Evolutionary conservation across 176 grass and related monocot genomes (phyloP).

Genomic region (Eleusine indica): DNA sequence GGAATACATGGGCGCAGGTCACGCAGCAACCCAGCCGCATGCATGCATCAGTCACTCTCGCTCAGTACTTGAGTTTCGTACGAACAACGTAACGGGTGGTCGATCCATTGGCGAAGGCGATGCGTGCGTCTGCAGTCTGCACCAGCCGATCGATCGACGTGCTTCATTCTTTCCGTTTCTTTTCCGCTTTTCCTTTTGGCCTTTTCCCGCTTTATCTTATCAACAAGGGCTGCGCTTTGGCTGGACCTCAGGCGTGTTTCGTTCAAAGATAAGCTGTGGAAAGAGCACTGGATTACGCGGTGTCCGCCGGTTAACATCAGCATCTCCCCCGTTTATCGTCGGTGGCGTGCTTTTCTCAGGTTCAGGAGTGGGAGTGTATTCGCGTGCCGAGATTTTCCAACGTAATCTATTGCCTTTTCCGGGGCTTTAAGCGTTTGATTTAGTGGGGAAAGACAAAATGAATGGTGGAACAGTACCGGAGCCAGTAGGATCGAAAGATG

Average conservation of each 20-base stretch:
- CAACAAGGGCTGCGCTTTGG: too few relatives aligned
- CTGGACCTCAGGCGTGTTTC: neutral
- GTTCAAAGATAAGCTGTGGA: neutral
- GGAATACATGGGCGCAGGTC: too few relatives aligned
- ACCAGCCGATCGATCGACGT: too few relatives aligned
- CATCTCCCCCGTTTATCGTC: neutral
- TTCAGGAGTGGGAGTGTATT: neutral
- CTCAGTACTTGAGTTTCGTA: too few relatives aligned
- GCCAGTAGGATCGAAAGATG: neutral
- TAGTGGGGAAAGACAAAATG: neutral
- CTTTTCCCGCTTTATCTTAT: too few relatives aligned
- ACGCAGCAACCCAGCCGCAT: too few relatives aligned
- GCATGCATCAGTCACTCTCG: too few relatives aligned
- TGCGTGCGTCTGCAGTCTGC: too few relatives aligned
- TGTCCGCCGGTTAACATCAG: neutral
- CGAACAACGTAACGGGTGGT: too few relatives aligned
- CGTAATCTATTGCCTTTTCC: neutral
- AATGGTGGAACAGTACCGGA: neutral
- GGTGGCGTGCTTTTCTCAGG: neutral
- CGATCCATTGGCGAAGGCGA: too few relatives aligned
- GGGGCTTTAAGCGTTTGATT: neutral
- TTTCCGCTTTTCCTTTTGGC: too few relatives aligned
- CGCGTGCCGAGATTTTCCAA: neutral
- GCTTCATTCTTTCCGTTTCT: too few relatives aligned
- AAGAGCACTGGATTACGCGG: neutral